phyloP scores from a whole-genome alignment of 805 yeast genomes.

The Myxozyma melibiosi region DNA sequence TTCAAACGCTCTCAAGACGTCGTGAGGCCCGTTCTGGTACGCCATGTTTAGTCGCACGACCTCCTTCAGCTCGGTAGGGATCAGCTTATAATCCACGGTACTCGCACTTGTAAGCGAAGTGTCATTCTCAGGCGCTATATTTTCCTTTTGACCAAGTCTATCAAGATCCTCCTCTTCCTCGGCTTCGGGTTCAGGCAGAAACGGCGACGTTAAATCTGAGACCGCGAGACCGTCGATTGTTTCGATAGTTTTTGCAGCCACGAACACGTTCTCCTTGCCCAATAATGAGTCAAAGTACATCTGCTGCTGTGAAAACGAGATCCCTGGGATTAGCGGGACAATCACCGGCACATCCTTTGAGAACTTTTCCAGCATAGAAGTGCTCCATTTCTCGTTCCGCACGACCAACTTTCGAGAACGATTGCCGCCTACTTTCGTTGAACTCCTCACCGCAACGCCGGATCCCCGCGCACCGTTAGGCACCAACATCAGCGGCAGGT shows the following conservation, averaged over 20 bases:
- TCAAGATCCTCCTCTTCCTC: constrained; percentile 7
- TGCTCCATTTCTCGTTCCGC: constrained; percentile 43
- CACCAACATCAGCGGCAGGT: constrained; percentile 29
- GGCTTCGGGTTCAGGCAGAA: constrained; percentile 1
- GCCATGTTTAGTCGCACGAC: constrained; percentile 29
- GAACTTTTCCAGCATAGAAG: constrained; percentile 25
- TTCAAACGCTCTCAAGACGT: constrained; percentile 38
- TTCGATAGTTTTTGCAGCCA: background rate
- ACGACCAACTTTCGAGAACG: constrained; percentile 43
- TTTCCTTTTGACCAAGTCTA: constrained; percentile 4
- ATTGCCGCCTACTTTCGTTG: constrained; percentile 41
- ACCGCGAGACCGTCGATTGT: constrained; percentile 30
- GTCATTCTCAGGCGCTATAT: constrained; percentile 3
- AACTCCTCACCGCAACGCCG: constrained; percentile 9
- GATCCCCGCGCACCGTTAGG: constrained; percentile 14
- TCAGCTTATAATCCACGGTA: background rate
- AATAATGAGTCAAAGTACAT: constrained; percentile 33
- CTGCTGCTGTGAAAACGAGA: constrained; percentile 34
- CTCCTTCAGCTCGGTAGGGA: constrained; percentile 25
- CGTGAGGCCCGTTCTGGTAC: constrained; percentile 42
- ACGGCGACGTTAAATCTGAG: constrained; percentile 19
- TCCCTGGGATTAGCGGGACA: constrained; percentile 42
- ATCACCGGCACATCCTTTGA: constrained; percentile 32
- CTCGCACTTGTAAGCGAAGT: constrained; percentile 13
- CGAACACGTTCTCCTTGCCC: constrained; percentile 18